A percentile compares a stretch with the other conserved stretches of the same genome.
Evolutionary conservation across 1,139 yeast species (phyloP).

Genomic region (Yamadazyma oceani): DNA sequence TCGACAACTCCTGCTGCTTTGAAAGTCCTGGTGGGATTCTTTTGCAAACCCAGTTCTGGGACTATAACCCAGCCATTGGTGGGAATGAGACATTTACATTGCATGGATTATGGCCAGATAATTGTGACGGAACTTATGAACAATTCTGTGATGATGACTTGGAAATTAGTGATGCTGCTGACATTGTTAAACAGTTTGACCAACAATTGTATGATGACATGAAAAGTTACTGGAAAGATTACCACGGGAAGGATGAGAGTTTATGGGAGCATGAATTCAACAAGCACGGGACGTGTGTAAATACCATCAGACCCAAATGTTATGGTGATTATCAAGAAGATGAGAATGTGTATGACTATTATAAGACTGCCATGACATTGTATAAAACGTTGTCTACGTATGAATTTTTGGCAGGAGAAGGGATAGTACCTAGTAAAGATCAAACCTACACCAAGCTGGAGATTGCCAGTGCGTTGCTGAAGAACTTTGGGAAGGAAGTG

Average conservation of each 20-base stretch:
- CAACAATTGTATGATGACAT: conserved; percentile 55
- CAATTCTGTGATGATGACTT: conserved; percentile 69
- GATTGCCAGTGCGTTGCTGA: conserved; percentile 61
- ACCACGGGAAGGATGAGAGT: conserved; percentile 67
- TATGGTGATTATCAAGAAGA: conserved; percentile 35
- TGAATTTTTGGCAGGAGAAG: conserved; percentile 62
- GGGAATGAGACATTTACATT: conserved; percentile 79
- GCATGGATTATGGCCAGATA: conserved; percentile 51
- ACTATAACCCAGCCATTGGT: conserved; percentile 80
- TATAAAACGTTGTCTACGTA: conserved; percentile 70
- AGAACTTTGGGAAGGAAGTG: conserved; percentile 62
- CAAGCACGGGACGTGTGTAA: conserved; percentile 93
- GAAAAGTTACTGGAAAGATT: conserved; percentile 73
- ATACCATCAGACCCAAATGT: conserved; percentile 73
- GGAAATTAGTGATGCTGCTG: conserved; percentile 52
- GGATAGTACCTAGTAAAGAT: conserved; percentile 64
- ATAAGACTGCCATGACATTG: conserved; percentile 60
- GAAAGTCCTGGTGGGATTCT: conserved; percentile 80
- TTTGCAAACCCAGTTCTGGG: conserved; percentile 93
- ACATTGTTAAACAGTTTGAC: conserved; percentile 54
- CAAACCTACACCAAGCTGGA: conserved; percentile 64
- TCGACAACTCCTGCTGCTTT: conserved; percentile 69
- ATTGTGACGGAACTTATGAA: conserved; percentile 43
- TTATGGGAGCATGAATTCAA: conserved; percentile 94
- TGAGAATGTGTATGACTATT: conserved; percentile 78